Percentiles rank a stretch among this genome's conserved stretches.
Evolutionary conservation across 345 rosid genomes (phyloP).

Genomic region (Rubroshorea leprosula): DNA sequence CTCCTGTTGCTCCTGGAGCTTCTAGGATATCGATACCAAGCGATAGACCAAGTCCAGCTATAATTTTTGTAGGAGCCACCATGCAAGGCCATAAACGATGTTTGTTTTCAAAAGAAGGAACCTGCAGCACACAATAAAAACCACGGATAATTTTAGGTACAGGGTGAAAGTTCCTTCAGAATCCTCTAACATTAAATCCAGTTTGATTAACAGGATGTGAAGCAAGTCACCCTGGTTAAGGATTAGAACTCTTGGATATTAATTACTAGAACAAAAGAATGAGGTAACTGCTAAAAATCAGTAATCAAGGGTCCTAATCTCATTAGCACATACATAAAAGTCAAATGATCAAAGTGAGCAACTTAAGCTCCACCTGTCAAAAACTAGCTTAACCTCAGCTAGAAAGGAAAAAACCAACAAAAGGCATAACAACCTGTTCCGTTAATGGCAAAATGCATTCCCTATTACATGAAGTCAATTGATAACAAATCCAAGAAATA

Average conservation of each 20-base stretch:
- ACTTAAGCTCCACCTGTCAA: too few species aligned
- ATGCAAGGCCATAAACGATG: slow-evolving; percentile 92
- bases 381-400: too few species aligned
- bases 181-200: neutral
- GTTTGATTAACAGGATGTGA: too few species aligned
- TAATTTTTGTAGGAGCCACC: slow-evolving; percentile 98
- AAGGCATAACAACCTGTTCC: too few species aligned
- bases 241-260: too few species aligned
- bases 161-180: neutral
- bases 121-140: slow-evolving; percentile 31
- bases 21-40: slow-evolving; percentile 87
- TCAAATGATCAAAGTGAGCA: too few species aligned
- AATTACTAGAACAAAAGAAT: neutral
- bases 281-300: neutral
- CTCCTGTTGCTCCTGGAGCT: slow-evolving; percentile 96
- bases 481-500: neutral
- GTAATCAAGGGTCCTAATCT: too few species aligned
- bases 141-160: neutral
- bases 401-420: too few species aligned
- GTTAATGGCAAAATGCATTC: too few species aligned
- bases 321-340: too few species aligned
- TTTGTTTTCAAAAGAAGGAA: slow-evolving; percentile 63
- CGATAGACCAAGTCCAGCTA: slow-evolving; percentile 90
- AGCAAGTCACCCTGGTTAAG: too few species aligned
- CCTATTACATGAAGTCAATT: slow-evolving; percentile 2